These are phyloP conservation scores for Diaporthe longicolla DNA, from an alignment of 2,329 filamentous ascomycete species.

Conservation along the genomic window DNA sequence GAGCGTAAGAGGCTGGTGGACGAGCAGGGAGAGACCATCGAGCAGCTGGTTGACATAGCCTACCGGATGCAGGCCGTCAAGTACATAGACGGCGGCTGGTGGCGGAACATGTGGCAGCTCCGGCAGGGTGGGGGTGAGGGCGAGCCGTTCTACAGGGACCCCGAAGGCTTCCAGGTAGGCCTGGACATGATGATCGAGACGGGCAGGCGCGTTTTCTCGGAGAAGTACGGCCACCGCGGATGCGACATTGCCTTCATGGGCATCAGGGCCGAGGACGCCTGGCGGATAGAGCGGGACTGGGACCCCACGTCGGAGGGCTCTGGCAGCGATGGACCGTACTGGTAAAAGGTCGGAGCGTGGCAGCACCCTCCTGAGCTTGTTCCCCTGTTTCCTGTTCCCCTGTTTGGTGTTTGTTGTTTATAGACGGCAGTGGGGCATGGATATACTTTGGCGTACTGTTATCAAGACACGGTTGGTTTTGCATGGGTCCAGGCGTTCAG, in stretches of 20 bases:
- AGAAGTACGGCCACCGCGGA: constrained; percentile 59
- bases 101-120: constrained; percentile 67
- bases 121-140: constrained; percentile 65
- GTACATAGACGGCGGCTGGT: constrained; percentile 55
- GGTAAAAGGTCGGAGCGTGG: constrained; percentile 37
- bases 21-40: constrained; percentile 50
- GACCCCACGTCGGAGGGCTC: constrained; percentile 45
- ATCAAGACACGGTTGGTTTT: constrained; percentile 11
- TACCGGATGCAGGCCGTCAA: constrained; percentile 61
- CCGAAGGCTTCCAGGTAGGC: constrained; percentile 60
- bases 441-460: constrained; percentile 24
- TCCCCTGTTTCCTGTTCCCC: no score
- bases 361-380: background rate
- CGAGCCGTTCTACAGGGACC: constrained; percentile 67
- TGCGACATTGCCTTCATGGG: constrained; percentile 50
- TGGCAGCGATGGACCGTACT: constrained; percentile 44
- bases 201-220: constrained; percentile 56
- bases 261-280: constrained; percentile 53
- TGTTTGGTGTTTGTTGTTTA: constrained; percentile 20
- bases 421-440: constrained; percentile 23
- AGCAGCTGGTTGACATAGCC: constrained; percentile 47
- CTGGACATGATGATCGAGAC: constrained; percentile 62
- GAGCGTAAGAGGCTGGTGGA: constrained; percentile 53
- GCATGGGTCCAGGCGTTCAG: constrained; percentile 19
- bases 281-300: constrained; percentile 57